These are phyloP conservation scores for Lecanicillium sp. DNA, from an alignment of 2,329 filamentous ascomycete species.

Conservation along the genomic window DNA sequence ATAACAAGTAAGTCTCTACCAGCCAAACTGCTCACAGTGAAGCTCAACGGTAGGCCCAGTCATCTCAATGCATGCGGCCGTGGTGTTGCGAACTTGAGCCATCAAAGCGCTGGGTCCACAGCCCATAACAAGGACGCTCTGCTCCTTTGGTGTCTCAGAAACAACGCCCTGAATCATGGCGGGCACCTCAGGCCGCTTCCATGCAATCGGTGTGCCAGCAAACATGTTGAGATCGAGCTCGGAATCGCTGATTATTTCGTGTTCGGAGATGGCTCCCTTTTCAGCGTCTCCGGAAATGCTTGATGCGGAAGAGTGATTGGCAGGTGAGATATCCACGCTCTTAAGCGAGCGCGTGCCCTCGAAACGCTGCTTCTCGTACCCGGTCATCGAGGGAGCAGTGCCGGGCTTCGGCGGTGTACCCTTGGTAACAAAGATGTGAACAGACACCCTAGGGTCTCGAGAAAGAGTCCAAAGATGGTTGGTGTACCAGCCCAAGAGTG, in stretches of 20 bases:
- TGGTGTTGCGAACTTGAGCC: conserved; percentile 35
- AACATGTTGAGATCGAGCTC: not conserved
- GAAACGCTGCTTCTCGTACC: not conserved
- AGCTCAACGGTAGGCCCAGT: conserved; percentile 40
- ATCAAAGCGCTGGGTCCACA: conserved; percentile 42
- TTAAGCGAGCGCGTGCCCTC: not conserved
- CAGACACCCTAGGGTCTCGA: conserved; percentile 24
- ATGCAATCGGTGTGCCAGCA: conserved; percentile 22
- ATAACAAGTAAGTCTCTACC: too few species aligned
- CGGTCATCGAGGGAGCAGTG: too few species aligned
- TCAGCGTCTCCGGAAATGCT: conserved; percentile 3
- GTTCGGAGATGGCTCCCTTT: not conserved
- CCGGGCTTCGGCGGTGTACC: not conserved
- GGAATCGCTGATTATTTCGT: conserved; percentile 10
- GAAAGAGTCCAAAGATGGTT: conserved; percentile 28
- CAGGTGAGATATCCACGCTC: not conserved
- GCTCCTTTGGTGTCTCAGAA: conserved; percentile 20
- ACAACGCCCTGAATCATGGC: conserved; percentile 29
- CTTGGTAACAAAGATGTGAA: conserved; percentile 31
- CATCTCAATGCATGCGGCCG: conserved; percentile 32
- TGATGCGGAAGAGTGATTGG: not conserved
- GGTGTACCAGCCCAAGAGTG: conserved; percentile 32
- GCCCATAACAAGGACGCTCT: conserved; percentile 37
- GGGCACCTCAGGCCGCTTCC: conserved; percentile 32
- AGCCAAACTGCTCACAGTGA: conserved; percentile 43